These are phyloP conservation scores for Pseudozyma sp. DNA, from an alignment of 1,284 basidiomycete genomes.

Conservation along the genomic window DNA sequence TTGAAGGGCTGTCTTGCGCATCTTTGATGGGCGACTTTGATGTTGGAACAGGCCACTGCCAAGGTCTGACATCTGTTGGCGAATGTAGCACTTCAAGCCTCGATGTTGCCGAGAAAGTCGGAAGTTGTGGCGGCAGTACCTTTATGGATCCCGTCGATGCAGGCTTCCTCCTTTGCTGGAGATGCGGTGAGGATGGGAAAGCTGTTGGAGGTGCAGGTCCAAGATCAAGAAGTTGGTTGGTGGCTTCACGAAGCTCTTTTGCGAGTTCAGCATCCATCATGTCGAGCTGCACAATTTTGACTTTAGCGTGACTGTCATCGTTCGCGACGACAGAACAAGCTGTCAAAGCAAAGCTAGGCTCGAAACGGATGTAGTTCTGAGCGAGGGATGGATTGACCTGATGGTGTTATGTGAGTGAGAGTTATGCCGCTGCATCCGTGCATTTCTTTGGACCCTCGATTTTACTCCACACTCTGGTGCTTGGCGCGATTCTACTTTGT, in stretches of 20 bases:
- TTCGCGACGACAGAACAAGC: not conserved
- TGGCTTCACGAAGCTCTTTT: constrained; percentile 48
- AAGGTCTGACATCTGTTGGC: constrained; percentile 43
- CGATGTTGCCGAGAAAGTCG: constrained; percentile 22
- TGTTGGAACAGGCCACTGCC: constrained; percentile 29
- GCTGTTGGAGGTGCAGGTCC: constrained; percentile 10
- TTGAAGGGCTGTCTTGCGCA: constrained; percentile 4
- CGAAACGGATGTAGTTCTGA: not conserved
- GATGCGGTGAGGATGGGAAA: constrained; percentile 16
- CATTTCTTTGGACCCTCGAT: constrained; percentile 26
- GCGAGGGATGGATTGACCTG: not conserved
- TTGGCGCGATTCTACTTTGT: constrained; percentile 4
- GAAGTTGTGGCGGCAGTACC: not conserved
- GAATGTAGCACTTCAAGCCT: constrained; percentile 38
- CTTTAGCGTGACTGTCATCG: not conserved
- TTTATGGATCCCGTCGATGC: not conserved
- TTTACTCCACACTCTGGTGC: constrained; percentile 11
- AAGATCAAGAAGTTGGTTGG: constrained; percentile 48
- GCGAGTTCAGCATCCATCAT: constrained; percentile 45
- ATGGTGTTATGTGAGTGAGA: not conserved
- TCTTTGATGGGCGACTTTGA: not conserved
- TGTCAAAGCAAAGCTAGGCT: not conserved
- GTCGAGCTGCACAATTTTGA: not conserved
- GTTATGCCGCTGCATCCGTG: constrained; percentile 23
- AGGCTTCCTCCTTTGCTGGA: constrained; percentile 1